Conservation (phyloP, 139 green algal species). For the Micromonas commoda region DNA sequence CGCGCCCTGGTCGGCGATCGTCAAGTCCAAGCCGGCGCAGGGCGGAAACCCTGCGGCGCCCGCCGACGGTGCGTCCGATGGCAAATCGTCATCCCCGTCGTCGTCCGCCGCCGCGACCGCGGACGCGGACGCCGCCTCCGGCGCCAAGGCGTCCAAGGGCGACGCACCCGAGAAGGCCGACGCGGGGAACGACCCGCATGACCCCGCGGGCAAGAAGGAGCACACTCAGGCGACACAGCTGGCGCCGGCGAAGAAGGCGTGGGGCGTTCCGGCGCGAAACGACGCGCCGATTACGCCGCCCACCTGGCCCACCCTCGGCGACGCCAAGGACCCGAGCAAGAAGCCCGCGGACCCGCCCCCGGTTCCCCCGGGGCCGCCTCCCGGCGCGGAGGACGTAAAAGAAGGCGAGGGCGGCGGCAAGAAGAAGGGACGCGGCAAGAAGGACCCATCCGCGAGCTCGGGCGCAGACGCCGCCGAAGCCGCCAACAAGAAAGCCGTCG, state of each 20-base stretch:
- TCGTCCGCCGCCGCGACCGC: too few species aligned
- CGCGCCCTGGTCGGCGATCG: neutral
- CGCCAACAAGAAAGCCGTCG: neutral
- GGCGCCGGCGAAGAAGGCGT: slow-evolving; percentile 58
- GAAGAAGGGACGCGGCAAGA: neutral
- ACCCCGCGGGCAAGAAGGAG: too few species aligned
- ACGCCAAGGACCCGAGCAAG: slow-evolving; percentile 61
- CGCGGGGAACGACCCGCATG: neutral
- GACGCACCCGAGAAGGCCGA: neutral
- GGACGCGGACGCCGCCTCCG: too few species aligned
- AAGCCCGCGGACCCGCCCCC: slow-evolving; percentile 50
- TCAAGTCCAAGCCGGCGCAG: too few species aligned
- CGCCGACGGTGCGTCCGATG: too few species aligned
- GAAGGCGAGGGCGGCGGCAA: neutral
- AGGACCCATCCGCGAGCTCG: neutral
- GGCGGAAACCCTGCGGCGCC: too few species aligned
- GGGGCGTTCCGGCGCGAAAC: slow-evolving; percentile 39
- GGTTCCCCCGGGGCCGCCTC: neutral
- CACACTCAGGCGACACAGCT: neutral
- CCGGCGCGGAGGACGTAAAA: neutral
- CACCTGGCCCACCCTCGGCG: slow-evolving; percentile 67
- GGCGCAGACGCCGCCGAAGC: neutral
- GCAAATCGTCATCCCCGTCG: too few species aligned
- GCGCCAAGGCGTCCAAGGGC: neutral
- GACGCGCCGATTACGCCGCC: slow-evolving; percentile 21